Conservation (phyloP, 306 rosid species). For the Aeschynomene evenia region DNA sequence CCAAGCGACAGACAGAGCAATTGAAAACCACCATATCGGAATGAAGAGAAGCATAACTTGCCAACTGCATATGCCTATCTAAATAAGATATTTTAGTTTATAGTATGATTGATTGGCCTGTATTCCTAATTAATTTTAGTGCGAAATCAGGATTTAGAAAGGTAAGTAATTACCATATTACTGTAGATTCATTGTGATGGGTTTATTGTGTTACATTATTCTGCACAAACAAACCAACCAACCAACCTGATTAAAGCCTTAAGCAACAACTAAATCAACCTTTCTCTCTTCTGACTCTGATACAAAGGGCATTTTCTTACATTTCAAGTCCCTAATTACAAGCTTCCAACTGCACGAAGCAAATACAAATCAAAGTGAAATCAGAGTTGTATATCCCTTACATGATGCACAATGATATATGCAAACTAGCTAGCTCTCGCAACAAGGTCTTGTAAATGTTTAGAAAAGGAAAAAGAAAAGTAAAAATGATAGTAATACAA, state of each 20-base stretch:
- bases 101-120: conserved; percentile 35
- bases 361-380: conserved; percentile 11
- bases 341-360: conserved; percentile 21
- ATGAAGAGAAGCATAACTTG: conserved; percentile 23
- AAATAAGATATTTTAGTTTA: conserved; percentile 4
- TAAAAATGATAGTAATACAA: neutral
- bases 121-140: conserved; percentile 23
- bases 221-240: no score
- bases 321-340: conserved; percentile 33
- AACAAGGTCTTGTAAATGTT: conserved; percentile 3
- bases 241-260: no score
- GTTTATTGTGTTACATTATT: conserved; percentile 30
- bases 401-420: conserved; percentile 25
- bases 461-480: neutral
- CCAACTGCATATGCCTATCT: conserved; percentile 23
- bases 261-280: neutral
- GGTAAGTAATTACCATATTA: no score
- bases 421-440: conserved; percentile 21
- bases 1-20: conserved; percentile 32
- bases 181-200: neutral
- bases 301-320: conserved; percentile 4
- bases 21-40: conserved; percentile 29
- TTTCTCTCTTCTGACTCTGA: neutral
- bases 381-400: conserved; percentile 19
- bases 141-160: conserved; percentile 11